Base-by-base conservation (phyloP, 176 grass and related monocot species). In the Carex pumila region DNA sequence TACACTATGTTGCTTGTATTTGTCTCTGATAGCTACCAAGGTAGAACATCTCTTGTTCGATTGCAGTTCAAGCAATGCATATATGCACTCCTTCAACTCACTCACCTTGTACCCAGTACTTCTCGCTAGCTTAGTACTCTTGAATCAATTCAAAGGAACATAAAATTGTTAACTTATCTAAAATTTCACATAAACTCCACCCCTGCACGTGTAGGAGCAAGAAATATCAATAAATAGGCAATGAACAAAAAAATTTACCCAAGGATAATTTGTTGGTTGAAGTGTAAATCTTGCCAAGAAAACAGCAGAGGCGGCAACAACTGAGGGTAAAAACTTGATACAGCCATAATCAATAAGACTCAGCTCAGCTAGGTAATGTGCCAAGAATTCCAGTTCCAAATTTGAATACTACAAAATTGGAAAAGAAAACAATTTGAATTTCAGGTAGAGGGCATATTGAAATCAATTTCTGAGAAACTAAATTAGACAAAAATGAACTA, bases 1-100 rank as follows among this genome's bases (percentile, higher is more conserved):
- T 88, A 97, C 94, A 83, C 74, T 94, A 66, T 92, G 92, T 30
- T 91, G 86, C 89, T 89, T 97, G 87, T 94, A 97, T 83, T 97
- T 97, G 5, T 94, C 92, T 32, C 89, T 86, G 76, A 94, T 84
- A 53, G 92, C 92, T 0, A 18, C 74, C 54, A 91, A 71, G 4
- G 52, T 76, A 32, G 87, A 62, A n/a, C 80, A 81, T 80, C 80
- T 97, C 52, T 69, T 91, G 17, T 75, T 88, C 58, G 92, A 85
- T 82, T 97, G 94, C 85, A 97, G 88, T 12, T 91, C 90, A 84
- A 89, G 90, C 37, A 97, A 80, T 21, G 81, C 77, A 41, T 9
- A 41, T 3, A 92, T 67, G 53, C 94, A 94, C 65, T 91, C 92
- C 84, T 97, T 97, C 13, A 97, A 81, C 59, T 97, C 92, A 56